Evolutionary conservation across 768 basidiomycete species (phyloP).

Genomic region (Tricholoma sp.): DNA sequence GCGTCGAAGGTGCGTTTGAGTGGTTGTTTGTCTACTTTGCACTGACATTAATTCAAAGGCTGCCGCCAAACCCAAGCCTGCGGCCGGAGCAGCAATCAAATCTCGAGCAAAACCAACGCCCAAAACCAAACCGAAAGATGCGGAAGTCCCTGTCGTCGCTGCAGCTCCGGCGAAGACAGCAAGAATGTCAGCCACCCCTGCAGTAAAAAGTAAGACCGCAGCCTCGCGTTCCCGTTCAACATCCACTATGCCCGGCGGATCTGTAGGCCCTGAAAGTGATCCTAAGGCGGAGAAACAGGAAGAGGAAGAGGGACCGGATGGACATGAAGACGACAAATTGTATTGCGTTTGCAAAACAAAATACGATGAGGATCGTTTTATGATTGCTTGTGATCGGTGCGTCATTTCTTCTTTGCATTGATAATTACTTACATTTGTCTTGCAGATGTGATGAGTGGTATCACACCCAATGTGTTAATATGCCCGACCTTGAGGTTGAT

Average conservation of each 20-base stretch:
- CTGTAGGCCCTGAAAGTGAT: slow-evolving; percentile 34
- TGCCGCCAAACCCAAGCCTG: slow-evolving; percentile 18
- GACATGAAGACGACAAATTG: slow-evolving; percentile 61
- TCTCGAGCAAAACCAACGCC: slow-evolving; percentile 26
- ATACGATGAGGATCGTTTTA: slow-evolving; percentile 82
- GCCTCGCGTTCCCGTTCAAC: slow-evolving; percentile 62
- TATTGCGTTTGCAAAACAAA: slow-evolving; percentile 87
- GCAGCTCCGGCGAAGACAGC: slow-evolving; percentile 14
- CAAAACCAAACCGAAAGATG: slow-evolving; percentile 25
- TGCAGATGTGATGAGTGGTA: slow-evolving; percentile 92
- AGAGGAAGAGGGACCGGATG: slow-evolving; percentile 43
- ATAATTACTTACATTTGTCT: background rate
- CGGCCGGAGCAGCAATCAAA: slow-evolving; percentile 16
- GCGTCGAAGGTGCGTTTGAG: slow-evolving; percentile 30
- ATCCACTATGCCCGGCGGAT: slow-evolving; percentile 56
- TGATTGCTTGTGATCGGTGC: slow-evolving; percentile 93
- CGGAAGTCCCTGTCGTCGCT: slow-evolving; percentile 14
- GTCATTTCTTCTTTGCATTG: slow-evolving; percentile 20
- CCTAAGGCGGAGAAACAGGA: slow-evolving; percentile 35
- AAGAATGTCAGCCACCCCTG: slow-evolving; percentile 18
- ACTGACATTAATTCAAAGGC: slow-evolving; percentile 15
- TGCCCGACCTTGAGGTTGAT: slow-evolving; percentile 78
- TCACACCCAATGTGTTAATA: slow-evolving; percentile 78
- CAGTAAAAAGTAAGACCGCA: slow-evolving; percentile 28
- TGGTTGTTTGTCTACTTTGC: background rate